Evolutionary conservation across 2,329 filamentous ascomycete species (phyloP), one percentile per base, ranked within the genome.

Genomic region (Xylariaceae sp.): DNA sequence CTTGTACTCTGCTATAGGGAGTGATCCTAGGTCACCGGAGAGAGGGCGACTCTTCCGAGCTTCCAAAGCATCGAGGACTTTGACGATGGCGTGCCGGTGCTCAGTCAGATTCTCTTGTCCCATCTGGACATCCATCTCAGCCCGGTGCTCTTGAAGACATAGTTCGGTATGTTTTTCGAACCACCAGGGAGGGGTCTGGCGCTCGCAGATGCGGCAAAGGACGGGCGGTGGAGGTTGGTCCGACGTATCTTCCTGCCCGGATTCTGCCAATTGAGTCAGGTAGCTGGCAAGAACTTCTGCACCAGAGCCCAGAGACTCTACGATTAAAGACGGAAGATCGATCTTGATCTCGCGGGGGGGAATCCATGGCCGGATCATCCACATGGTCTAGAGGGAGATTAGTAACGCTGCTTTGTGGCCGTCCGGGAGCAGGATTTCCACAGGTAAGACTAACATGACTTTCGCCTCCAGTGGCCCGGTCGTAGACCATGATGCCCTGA

Each of bases 111-210:
- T 87, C 54, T 98, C 92, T 53, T 98, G 92, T 5, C 89, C 79
- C 69, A 96, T 82, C 56, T 98, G 90, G 4, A 98, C 88, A 49
- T 96, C 90, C 85, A 95, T 93, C 57, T 98, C 92, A 1, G 92
- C 90, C 32, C 84, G 81, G 55, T 98, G 92, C 56, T 98, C 92
- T 56, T 96, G 89, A 35, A 95, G 68, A 53, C 92, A 98, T 14
- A 96, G 67, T 51, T 98, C 93, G 2, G 90, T 94, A 57, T 98
- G 92, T 59, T 96, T 98, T 61, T 98, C 92, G 49, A 98, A 98
- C 93, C 92, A 98, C 92, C 92, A 98, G 1, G 90, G 88, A 4
- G 87, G 87, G 40, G 98, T 96, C 42, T 95, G 87, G 34, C 92
- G 85, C 57, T 98, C 92, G 58, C 92, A 98, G 35, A 98, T 96